Evolutionary conservation across 176 grass and related monocot species (phyloP).

Genomic region (Hyparrhenia diplandra): DNA sequence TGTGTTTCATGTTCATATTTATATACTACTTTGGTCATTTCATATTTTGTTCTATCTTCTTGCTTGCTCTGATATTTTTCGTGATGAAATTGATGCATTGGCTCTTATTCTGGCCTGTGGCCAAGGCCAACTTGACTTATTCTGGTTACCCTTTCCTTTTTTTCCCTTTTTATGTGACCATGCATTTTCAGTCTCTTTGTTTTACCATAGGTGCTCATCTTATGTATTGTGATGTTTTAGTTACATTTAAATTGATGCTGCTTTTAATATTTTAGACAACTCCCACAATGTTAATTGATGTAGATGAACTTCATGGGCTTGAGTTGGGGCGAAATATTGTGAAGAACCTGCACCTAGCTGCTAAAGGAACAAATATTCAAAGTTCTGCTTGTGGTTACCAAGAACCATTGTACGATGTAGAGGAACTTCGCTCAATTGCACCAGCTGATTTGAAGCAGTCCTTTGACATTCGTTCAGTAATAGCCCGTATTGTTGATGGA

Average conservation of each 20-base stretch:
- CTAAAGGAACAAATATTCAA: constrained; percentile 43
- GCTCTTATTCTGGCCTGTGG: neutral
- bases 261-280: constrained; percentile 4
- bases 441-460: constrained; percentile 79
- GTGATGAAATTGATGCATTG: neutral
- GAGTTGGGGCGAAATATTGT: constrained; percentile 78
- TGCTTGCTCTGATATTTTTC: neutral
- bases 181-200: neutral
- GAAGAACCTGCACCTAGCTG: constrained; percentile 85
- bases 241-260: neutral
- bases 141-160: neutral
- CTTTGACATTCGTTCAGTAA: constrained; percentile 84
- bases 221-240: constrained; percentile 16
- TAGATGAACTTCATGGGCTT: constrained; percentile 93
- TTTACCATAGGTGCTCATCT: neutral
- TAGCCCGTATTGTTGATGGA: constrained; percentile 80
- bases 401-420: constrained; percentile 81
- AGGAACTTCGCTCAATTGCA: constrained; percentile 86
- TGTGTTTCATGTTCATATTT: neutral
- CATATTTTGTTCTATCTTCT: neutral
- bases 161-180: neutral
- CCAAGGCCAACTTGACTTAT: neutral
- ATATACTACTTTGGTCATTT: neutral
- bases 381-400: constrained; percentile 55
- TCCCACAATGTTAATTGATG: constrained; percentile 29